Evolutionary conservation across 805 yeast species (phyloP).

Genomic region (Starmerella sp.): DNA sequence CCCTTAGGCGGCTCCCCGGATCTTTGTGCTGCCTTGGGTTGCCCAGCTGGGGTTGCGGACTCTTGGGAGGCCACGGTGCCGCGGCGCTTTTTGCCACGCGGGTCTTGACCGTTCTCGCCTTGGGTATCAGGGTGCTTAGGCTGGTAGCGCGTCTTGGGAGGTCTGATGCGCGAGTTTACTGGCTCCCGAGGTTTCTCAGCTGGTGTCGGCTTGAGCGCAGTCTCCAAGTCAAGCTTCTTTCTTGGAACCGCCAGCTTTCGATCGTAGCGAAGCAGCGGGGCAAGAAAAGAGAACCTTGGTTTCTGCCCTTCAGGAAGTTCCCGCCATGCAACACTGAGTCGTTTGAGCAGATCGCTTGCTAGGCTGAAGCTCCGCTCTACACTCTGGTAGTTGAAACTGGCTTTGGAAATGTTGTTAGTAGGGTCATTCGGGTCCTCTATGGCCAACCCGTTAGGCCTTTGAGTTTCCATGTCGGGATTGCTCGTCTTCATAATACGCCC

Average conservation of each 20-base stretch:
- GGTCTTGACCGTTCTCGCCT: not conserved
- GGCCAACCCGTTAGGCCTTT: conserved; percentile 45
- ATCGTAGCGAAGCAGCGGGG: conserved; percentile 14
- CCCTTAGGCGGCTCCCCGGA: too few species aligned
- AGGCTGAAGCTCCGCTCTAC: conserved; percentile 60
- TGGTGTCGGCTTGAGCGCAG: not conserved
- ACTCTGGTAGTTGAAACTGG: conserved; percentile 69
- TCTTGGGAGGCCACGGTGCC: too few species aligned
- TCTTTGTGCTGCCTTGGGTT: too few species aligned
- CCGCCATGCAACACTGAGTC: conserved; percentile 12
- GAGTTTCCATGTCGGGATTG: conserved; percentile 40
- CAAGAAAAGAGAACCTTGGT: conserved; percentile 17
- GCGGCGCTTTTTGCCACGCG: not conserved
- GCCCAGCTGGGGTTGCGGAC: too few species aligned
- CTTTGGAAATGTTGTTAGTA: conserved; percentile 71
- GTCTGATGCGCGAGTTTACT: not conserved
- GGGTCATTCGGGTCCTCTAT: conserved; percentile 86
- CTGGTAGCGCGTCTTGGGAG: not conserved
- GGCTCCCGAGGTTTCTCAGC: not conserved
- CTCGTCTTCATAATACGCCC: conserved; percentile 48
- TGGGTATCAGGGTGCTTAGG: not conserved
- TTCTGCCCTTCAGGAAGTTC: not conserved
- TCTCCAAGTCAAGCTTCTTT: conserved; percentile 2
- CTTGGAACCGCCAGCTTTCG: not conserved
- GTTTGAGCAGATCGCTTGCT: conserved; percentile 21